Conservation (phyloP, 768 basidiomycete species). For the Bullera alba region DNA sequence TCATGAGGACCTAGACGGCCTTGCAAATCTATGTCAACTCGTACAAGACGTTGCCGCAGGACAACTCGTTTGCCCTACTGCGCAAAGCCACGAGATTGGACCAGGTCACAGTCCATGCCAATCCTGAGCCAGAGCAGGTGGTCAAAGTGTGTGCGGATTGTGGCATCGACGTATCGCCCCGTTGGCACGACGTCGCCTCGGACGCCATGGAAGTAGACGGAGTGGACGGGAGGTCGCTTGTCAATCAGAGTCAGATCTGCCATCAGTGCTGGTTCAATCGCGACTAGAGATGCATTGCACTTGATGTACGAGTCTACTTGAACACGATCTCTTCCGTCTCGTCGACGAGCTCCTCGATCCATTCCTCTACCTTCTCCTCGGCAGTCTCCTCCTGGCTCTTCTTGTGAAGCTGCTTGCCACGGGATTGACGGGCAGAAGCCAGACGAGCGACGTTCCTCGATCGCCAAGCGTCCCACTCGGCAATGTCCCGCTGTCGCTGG, state of each 20-base stretch:
- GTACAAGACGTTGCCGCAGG: constrained; percentile 72
- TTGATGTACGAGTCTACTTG: too few relatives aligned
- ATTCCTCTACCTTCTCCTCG: constrained; percentile 87
- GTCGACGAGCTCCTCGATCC: constrained; percentile 87
- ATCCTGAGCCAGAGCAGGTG: neutral
- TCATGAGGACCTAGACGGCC: constrained; percentile 61
- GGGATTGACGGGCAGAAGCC: constrained; percentile 53
- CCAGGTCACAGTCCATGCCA: constrained; percentile 50
- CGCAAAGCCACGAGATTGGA: constrained; percentile 86
- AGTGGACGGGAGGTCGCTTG: neutral
- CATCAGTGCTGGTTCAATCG: constrained; percentile 30
- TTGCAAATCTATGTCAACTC: constrained; percentile 77
- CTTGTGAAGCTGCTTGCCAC: constrained; percentile 45
- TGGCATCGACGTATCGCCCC: constrained; percentile 32
- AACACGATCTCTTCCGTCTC: constrained; percentile 70
- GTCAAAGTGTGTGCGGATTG: constrained; percentile 19
- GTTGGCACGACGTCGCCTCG: constrained; percentile 22
- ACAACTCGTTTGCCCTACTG: constrained; percentile 69
- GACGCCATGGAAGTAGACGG: constrained; percentile 7
- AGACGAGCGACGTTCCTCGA: constrained; percentile 61
- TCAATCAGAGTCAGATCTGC: constrained; percentile 11
- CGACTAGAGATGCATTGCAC: neutral
- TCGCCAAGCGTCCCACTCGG: constrained; percentile 99
- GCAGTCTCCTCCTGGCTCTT: constrained; percentile 52
- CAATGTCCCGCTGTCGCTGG: constrained; percentile 79